Percentiles rank a stretch among this genome's conserved stretches.
Evolutionary conservation across 2,329 filamentous ascomycete genomes (phyloP).

Genomic region (Myriosclerotinia duriaeana): DNA sequence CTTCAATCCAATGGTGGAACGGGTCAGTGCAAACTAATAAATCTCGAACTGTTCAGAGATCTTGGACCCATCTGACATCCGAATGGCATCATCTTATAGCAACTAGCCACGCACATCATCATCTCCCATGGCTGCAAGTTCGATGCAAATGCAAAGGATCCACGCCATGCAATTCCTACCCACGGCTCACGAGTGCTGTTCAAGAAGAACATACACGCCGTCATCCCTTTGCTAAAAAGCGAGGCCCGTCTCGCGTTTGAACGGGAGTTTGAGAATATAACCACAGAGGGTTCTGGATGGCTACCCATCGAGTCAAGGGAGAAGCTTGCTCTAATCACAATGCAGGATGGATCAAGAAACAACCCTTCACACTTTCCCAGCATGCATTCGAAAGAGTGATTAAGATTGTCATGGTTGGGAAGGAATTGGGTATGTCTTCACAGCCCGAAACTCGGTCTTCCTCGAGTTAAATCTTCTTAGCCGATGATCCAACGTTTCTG

Average conservation of each 20-base stretch:
- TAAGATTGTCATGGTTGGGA: neutral
- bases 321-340: neutral
- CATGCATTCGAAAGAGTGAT: neutral
- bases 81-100: neutral
- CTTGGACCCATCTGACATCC: neutral
- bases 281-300: neutral
- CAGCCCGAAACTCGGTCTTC: neutral
- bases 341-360: neutral
- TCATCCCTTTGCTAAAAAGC: neutral
- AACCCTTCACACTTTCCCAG: neutral
- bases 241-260: neutral
- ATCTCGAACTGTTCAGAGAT: neutral
- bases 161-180: neutral
- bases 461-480: neutral
- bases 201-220: neutral
- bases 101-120: neutral
- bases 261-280: neutral
- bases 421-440: neutral
- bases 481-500: neutral
- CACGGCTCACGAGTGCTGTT: neutral
- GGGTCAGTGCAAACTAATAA: neutral
- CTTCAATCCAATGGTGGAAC: neutral
- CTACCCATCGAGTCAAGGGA: neutral
- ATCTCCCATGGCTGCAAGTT: neutral
- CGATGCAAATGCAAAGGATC: neutral